phyloP scores from a whole-genome alignment of 257 asterid genomes.

The Linaria vulgaris region DNA sequence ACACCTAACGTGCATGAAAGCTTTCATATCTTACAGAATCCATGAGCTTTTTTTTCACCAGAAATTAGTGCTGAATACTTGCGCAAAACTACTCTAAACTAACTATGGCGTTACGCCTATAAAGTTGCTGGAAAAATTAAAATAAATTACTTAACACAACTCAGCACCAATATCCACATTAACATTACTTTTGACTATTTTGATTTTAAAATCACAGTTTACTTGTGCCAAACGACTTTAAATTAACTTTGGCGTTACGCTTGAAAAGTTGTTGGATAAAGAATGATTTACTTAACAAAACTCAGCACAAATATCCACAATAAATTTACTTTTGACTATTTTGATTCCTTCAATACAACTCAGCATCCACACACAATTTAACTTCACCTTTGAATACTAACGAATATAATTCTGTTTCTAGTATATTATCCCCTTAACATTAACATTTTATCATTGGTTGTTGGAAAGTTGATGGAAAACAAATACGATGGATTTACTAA shows the following conservation, averaged over 20 bases:
- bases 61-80: slow-evolving; percentile 4
- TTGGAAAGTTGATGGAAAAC: neutral
- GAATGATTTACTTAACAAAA: too few species aligned
- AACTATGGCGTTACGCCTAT: slow-evolving; percentile 15
- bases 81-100: slow-evolving; percentile 3
- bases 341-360: too few species aligned
- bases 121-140: slow-evolving; percentile 5
- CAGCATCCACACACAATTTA: too few species aligned
- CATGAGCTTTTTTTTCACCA: neutral
- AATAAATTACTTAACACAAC: neutral
- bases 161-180: too few species aligned
- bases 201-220: slow-evolving; percentile 3
- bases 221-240: neutral
- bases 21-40: neutral
- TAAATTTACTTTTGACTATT: too few species aligned
- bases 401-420: too few species aligned
- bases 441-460: too few species aligned
- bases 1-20: neutral
- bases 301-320: too few species aligned
- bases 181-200: too few species aligned
- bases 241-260: slow-evolving; percentile 16
- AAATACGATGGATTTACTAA: neutral
- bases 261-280: slow-evolving; percentile 17
- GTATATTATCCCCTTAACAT: too few species aligned
- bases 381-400: too few species aligned